phyloP scores from a whole-genome alignment of 768 basidiomycete species.

The Amanita muscaria region DNA sequence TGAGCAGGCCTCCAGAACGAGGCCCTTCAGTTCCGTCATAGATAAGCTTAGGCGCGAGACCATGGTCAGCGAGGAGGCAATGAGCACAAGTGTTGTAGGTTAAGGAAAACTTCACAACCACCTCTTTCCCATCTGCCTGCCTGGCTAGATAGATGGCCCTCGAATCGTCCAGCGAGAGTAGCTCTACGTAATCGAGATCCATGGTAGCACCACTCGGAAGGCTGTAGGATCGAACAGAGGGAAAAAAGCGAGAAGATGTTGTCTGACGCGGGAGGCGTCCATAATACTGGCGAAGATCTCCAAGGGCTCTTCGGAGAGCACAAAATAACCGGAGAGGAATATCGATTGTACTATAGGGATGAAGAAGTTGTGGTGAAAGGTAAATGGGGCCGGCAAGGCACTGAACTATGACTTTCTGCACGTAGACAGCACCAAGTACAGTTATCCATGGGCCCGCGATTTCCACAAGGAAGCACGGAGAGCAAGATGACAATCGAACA shows the following conservation, averaged over 20 bases:
- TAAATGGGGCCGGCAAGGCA: constrained; percentile 12
- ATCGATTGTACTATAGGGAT: constrained; percentile 2
- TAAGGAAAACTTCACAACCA: constrained; percentile 11
- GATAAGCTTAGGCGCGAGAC: constrained; percentile 10
- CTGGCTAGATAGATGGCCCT: constrained; percentile 3
- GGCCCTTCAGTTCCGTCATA: constrained; percentile 7
- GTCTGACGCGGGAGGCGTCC: background rate
- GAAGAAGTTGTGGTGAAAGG: constrained; percentile 4
- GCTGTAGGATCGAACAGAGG: constrained; percentile 4
- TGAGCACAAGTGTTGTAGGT: constrained; percentile 10
- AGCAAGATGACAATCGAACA: constrained; percentile 14
- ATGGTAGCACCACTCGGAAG: background rate
- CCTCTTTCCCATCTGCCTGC: constrained; percentile 1
- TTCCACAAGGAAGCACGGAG: constrained; percentile 21
- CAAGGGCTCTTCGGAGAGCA: constrained; percentile 7
- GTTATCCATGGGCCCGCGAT: constrained; percentile 13
- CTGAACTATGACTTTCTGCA: constrained; percentile 12
- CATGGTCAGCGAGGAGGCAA: constrained; percentile 7
- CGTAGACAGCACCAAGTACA: constrained; percentile 13
- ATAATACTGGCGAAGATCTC: constrained; percentile 8
- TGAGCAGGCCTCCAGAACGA: constrained; percentile 2
- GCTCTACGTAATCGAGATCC: constrained; percentile 1
- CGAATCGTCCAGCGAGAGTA: background rate
- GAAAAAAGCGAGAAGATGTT: background rate
- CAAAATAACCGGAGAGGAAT: constrained; percentile 6